These are phyloP conservation scores for Chytriomyces hyalinus DNA, from an alignment of 192 early-diverging fungal genomes.

Conservation along the genomic window DNA sequence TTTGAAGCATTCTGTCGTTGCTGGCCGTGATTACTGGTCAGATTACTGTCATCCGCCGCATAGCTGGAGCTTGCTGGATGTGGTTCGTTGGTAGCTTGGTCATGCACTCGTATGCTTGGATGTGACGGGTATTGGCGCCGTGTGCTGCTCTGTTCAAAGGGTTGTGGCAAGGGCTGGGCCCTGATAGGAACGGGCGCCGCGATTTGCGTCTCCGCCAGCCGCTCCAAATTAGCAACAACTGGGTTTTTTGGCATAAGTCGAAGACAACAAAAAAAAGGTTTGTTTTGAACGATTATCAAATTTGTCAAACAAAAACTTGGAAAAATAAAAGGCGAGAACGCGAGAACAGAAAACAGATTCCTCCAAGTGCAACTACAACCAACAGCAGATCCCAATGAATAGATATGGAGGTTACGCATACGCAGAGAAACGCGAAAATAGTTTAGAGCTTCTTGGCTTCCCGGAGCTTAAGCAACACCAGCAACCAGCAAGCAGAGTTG, in stretches of 20 bases:
- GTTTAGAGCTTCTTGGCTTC: constrained; percentile 25
- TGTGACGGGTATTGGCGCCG: background rate
- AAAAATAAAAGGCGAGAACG: too few species aligned
- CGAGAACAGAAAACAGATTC: too few species aligned
- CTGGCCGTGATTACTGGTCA: background rate
- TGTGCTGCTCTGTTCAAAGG: background rate
- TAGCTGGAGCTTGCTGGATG: too few species aligned
- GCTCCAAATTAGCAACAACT: background rate
- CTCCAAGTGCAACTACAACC: background rate
- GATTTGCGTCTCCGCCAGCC: background rate
- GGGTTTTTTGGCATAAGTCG: background rate
- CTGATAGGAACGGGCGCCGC: too few species aligned
- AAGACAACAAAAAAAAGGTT: background rate
- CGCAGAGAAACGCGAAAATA: background rate
- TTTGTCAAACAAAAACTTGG: background rate
- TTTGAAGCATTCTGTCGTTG: background rate
- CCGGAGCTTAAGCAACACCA: constrained; percentile 49
- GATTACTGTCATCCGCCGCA: too few species aligned
- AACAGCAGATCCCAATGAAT: background rate
- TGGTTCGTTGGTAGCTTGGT: background rate
- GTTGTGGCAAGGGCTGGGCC: background rate
- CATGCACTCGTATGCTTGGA: background rate
- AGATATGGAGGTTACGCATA: background rate
- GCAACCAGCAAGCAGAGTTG: constrained; percentile 43
- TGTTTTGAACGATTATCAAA: background rate